Conservation (phyloP, 331 rosid genomes). For the Spiraea crenata region DNA sequence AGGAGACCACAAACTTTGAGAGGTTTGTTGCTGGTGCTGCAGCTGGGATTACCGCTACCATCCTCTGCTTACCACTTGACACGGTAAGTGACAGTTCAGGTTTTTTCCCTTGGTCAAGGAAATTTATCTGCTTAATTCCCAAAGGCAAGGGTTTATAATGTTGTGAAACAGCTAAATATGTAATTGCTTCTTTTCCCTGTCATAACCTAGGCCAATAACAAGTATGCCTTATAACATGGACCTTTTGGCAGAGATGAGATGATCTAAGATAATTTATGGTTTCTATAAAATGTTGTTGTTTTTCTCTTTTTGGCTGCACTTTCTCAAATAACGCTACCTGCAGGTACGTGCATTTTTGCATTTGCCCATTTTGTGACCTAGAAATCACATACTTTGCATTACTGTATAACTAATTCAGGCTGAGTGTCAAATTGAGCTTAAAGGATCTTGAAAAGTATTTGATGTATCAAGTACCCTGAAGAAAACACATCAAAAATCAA, state of each 20-base stretch:
- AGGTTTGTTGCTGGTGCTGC: conserved; percentile 97
- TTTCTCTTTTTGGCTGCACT: not conserved
- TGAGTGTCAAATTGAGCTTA: not conserved
- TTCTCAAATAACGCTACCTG: not conserved
- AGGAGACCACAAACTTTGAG: conserved; percentile 83
- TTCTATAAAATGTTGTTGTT: not conserved
- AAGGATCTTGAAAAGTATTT: not conserved
- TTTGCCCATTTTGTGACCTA: not conserved
- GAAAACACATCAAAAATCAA: not conserved
- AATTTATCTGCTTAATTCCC: not conserved
- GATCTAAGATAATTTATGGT: not conserved
- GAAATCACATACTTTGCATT: not conserved
- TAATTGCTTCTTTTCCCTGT: not conserved
- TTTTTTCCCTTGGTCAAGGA: not conserved
- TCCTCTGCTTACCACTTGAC: conserved; percentile 89
- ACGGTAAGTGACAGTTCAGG: conserved; percentile 57
- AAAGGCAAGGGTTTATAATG: not conserved
- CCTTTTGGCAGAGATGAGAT: not conserved
- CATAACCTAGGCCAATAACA: not conserved
- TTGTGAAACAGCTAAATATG: not conserved
- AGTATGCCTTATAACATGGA: not conserved
- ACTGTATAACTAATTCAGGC: not conserved
- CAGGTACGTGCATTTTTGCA: not conserved
- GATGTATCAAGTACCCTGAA: not conserved
- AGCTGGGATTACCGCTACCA: conserved; percentile 84